Percentiles rank a stretch among this genome's conserved stretches.
Conservation (phyloP, 2,329 filamentous ascomycete species). For the Penicillium sp. region DNA sequence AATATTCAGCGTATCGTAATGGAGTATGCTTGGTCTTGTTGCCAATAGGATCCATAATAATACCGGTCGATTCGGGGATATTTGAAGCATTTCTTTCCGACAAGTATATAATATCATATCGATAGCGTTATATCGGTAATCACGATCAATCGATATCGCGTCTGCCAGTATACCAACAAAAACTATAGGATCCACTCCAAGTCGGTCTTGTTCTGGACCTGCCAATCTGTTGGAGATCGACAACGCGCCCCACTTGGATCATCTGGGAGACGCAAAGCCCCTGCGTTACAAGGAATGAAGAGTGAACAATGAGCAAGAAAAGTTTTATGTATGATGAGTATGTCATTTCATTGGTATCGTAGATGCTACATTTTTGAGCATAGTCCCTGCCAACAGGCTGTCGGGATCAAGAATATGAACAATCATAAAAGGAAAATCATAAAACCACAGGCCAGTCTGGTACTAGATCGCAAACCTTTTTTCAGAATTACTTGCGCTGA, state of each 20-base stretch:
- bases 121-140: not conserved
- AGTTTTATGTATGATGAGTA: conserved; percentile 5
- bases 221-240: conserved; percentile 12
- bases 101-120: no score
- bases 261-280: not conserved
- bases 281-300: not conserved
- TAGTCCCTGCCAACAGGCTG: conserved; percentile 13
- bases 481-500: conserved; percentile 57
- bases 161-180: not conserved
- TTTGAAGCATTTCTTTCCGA: no score
- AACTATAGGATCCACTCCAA: not conserved
- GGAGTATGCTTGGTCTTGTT: no score
- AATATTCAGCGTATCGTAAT: no score
- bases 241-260: conserved; percentile 13
- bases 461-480: conserved; percentile 4
- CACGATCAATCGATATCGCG: not conserved
- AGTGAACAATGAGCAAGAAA: not conserved
- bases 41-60: no score
- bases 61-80: no score
- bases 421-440: conserved; percentile 16
- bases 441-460: conserved; percentile 1
- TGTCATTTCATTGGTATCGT: conserved; percentile 32
- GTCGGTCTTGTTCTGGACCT: not conserved
- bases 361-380: conserved; percentile 23
- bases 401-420: conserved; percentile 21